Evolutionary conservation across 192 early-diverging fungal genomes (phyloP), one percentile per base, ranked within the genome.

Genomic region (Funneliformis geosporum): DNA sequence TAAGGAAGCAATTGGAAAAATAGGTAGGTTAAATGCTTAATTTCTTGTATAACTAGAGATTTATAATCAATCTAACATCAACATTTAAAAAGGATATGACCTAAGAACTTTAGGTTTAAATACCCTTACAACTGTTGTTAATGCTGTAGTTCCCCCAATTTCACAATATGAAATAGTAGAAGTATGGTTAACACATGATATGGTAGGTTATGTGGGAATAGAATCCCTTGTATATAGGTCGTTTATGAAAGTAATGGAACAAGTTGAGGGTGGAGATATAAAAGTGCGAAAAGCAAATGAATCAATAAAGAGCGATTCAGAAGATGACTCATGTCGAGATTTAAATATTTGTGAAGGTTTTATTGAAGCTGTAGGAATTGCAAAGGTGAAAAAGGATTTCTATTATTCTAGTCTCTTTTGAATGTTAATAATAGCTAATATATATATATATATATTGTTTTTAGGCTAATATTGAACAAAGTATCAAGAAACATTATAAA

Each of bases 151-250:
- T 8, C 89, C 89, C 8, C 88, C 89, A 64, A 88, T 90, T 59
- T 84, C 88, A 12, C 88, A 90, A 60, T 87, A 90, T 43, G 89
- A 90, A 67, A 64, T 90, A 1, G 89, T 90, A 0, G 89, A 90
- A 68, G 80, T 90, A 8, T 90, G 89, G 89, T 60, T 90, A 43
- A 81, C 85, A 2, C 87, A 89, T 68, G 87, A 87, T 60, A 88
- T 88, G 86, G 83, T 87, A 21, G 89, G 88, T 0, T 89, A 89
- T 60, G 78, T 85, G 44, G 89, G 89, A 21, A 21, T 90, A 40
- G 89, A 90, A 47, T 78, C 84, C 6, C 46, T 90, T 5, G 87
- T 89, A 8, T 84, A 90, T 79, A 85, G 83, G 64, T 81, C 88
- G 23, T 90, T 89, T 76, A 82, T 86, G 27, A 84, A 83, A 62